phyloP scores from a whole-genome alignment of 129 eudicot genomes.

The Cynara cardunculus region DNA sequence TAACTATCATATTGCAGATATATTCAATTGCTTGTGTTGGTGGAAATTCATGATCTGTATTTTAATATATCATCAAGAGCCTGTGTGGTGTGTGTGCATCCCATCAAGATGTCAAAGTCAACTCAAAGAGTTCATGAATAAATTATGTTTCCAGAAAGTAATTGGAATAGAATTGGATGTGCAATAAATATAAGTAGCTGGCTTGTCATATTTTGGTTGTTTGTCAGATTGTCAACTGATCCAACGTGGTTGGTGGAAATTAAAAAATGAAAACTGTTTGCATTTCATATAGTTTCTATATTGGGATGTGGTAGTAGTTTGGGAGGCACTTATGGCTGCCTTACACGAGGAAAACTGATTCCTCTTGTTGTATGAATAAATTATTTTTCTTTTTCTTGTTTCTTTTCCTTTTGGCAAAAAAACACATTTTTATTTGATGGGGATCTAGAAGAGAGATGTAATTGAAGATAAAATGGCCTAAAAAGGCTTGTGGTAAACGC shows the following conservation, averaged over 20 bases:
- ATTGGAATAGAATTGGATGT: conserved; percentile 18
- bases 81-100: conserved; percentile 8
- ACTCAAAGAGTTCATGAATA: conserved; percentile 25
- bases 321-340: not conserved
- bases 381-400: not conserved
- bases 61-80: conserved; percentile 6
- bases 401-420: not conserved
- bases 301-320: not conserved
- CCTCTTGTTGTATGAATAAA: not conserved
- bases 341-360: not conserved
- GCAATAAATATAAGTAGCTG: conserved; percentile 24
- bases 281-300: conserved; percentile 6
- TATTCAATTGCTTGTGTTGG: not conserved
- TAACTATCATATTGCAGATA: not conserved
- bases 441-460: not conserved
- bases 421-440: not conserved
- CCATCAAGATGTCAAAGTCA: conserved; percentile 36
- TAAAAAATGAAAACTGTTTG: conserved; percentile 12
- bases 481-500: not conserved
- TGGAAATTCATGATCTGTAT: conserved; percentile 1
- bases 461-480: not conserved
- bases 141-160: conserved; percentile 8
- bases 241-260: conserved; percentile 23
- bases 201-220: not conserved
- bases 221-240: conserved; percentile 28